A percentile compares a stretch with the other conserved stretches of the same genome.
These are phyloP conservation scores for Moelleriella libera DNA, from an alignment of 2,329 filamentous ascomycete species.

Conservation along the genomic window DNA sequence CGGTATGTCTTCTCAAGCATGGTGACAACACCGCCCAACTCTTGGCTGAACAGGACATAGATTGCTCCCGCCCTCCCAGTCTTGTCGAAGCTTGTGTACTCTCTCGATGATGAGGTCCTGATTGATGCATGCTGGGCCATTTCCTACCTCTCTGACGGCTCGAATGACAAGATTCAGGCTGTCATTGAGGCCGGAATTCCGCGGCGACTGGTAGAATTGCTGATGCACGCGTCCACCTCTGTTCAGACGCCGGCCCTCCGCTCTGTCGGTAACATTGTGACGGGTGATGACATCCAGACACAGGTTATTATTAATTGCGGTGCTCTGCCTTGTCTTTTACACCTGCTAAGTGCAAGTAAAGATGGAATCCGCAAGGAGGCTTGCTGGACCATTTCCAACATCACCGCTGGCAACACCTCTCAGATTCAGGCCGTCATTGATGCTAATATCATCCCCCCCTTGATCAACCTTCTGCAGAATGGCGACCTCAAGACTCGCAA, in stretches of 20 bases:
- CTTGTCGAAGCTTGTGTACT: slow-evolving; percentile 94
- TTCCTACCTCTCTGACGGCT: slow-evolving; percentile 92
- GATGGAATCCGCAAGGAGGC: slow-evolving; percentile 98
- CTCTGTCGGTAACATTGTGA: slow-evolving; percentile 97
- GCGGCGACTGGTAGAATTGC: slow-evolving; percentile 84
- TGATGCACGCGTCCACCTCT: slow-evolving; percentile 96
- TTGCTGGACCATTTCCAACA: slow-evolving; percentile 99
- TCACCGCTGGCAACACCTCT: slow-evolving; percentile 92
- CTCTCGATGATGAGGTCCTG: slow-evolving; percentile 91
- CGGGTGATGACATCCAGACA: slow-evolving; percentile 94
- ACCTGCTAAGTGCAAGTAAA: slow-evolving; percentile 90
- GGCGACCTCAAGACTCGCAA: slow-evolving; percentile 98
- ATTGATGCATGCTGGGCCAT: slow-evolving; percentile 99
- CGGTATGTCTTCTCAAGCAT: slow-evolving; percentile 40
- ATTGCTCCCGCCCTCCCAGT: slow-evolving; percentile 91
- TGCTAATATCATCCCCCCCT: slow-evolving; percentile 87
- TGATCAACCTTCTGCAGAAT: slow-evolving; percentile 91
- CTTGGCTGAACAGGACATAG: slow-evolving; percentile 27
- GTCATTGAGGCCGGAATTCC: slow-evolving; percentile 98
- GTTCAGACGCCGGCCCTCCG: slow-evolving; percentile 95
- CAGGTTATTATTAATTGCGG: slow-evolving; percentile 99
- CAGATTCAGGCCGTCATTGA: slow-evolving; percentile 97
- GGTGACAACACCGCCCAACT: no score
- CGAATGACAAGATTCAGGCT: slow-evolving; percentile 98
- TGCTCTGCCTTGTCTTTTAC: slow-evolving; percentile 79